These are phyloP conservation scores for Globisporangium cylindrosporum DNA, from an alignment of 352 stramenopile species.

Conservation along the genomic window DNA sequence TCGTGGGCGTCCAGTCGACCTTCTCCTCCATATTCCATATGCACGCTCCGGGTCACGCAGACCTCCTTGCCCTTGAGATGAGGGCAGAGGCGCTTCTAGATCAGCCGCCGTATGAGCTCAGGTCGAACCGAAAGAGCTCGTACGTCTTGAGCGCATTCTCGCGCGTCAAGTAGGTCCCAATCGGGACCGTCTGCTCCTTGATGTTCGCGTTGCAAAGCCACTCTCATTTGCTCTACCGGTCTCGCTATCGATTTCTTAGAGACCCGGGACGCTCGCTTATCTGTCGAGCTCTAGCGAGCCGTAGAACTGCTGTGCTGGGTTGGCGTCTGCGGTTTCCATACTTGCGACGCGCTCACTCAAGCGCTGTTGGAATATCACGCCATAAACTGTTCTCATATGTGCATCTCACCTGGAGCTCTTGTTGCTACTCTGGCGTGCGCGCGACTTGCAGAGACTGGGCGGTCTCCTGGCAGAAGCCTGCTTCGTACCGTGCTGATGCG, in stretches of 20 bases:
- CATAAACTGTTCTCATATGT: neutral
- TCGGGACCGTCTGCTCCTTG: conserved; percentile 33
- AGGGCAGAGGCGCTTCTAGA: conserved; percentile 62
- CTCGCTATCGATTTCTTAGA: conserved; percentile 29
- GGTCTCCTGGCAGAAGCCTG: conserved; percentile 53
- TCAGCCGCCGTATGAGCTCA: conserved; percentile 49
- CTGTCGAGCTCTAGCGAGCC: conserved; percentile 30
- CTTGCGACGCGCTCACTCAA: conserved; percentile 9
- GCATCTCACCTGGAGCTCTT: conserved; percentile 16
- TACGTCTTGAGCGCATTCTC: conserved; percentile 45
- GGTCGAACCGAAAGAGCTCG: conserved; percentile 27
- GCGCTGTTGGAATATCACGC: neutral
- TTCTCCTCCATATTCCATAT: neutral
- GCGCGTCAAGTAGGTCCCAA: conserved; percentile 31
- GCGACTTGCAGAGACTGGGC: conserved; percentile 36
- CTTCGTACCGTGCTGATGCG: conserved; percentile 54
- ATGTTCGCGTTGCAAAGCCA: conserved; percentile 62
- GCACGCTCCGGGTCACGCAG: conserved; percentile 31
- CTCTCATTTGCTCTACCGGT: neutral
- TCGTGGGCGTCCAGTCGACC: conserved; percentile 37
- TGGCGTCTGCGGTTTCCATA: neutral
- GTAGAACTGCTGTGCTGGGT: conserved; percentile 16
- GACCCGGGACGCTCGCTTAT: conserved; percentile 28
- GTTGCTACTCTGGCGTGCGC: conserved; percentile 22
- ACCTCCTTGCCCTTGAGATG: conserved; percentile 71